These are phyloP conservation scores for Cyclostephanos tholiformis DNA, from an alignment of 108 stramenopile genomes.

Conservation along the genomic window DNA sequence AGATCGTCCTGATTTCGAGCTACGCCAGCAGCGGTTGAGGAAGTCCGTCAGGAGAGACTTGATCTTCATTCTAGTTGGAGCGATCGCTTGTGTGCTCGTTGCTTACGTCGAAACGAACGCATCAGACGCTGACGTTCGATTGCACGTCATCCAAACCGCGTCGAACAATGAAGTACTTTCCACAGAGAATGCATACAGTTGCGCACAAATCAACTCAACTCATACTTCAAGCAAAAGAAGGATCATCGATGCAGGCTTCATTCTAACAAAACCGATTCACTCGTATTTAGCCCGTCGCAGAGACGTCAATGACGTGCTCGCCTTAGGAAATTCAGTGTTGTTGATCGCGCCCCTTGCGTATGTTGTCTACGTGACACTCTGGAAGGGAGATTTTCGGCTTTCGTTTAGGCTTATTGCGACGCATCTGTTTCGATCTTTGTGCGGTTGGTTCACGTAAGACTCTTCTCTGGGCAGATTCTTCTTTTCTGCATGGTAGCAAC, in stretches of 20 bases:
- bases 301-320: constrained; percentile 33
- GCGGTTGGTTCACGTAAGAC: constrained; percentile 46
- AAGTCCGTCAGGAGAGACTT: constrained; percentile 28
- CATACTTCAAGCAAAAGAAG: neutral
- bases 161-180: neutral
- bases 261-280: constrained; percentile 23
- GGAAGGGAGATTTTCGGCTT: constrained; percentile 44
- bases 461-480: neutral
- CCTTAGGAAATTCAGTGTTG: constrained; percentile 32
- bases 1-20: neutral
- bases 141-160: neutral
- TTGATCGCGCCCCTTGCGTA: constrained; percentile 23
- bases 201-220: neutral
- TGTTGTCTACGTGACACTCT: constrained; percentile 31
- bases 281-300: constrained; percentile 21
- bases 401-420: constrained; percentile 33
- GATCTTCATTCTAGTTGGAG: constrained; percentile 27
- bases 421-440: constrained; percentile 35
- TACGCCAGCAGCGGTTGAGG: constrained; percentile 17
- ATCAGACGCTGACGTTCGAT: constrained; percentile 17
- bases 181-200: neutral
- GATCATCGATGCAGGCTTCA: constrained; percentile 49
- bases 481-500: neutral
- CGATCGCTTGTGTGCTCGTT: constrained; percentile 23
- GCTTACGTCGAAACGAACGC: constrained; percentile 36